Percentiles rank a stretch among this genome's conserved stretches.
phyloP scores from a whole-genome alignment of 2,329 filamentous ascomycete genomes.

The Verruconis gallopava region DNA sequence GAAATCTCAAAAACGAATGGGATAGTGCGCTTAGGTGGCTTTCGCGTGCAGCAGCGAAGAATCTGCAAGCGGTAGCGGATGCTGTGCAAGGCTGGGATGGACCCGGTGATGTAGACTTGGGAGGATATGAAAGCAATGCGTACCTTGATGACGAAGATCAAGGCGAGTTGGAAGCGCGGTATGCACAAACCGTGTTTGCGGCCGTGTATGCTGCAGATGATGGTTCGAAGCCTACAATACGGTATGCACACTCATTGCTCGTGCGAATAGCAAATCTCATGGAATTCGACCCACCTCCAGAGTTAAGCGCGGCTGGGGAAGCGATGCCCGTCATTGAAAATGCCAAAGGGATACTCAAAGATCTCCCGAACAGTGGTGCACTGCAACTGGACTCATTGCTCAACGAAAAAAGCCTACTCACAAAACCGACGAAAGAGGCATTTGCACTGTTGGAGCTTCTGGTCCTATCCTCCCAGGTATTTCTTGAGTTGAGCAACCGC shows the following conservation, averaged over 20 bases:
- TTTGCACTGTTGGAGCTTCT: constrained; percentile 50
- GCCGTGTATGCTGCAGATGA: constrained; percentile 55
- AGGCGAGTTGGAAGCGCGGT: constrained; percentile 47
- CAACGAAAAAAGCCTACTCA: constrained; percentile 49
- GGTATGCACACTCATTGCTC: constrained; percentile 47
- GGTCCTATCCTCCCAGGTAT: constrained; percentile 36
- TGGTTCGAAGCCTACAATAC: constrained; percentile 43
- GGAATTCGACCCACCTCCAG: constrained; percentile 44
- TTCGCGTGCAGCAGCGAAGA: constrained; percentile 41
- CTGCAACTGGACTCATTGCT: constrained; percentile 38
- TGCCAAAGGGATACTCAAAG: constrained; percentile 21
- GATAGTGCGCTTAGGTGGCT: constrained; percentile 59
- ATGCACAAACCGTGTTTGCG: constrained; percentile 55
- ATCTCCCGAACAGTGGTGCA: constrained; percentile 19
- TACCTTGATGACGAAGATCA: constrained; percentile 50
- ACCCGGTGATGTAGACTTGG: constrained; percentile 55
- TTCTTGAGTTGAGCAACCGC: constrained; percentile 28
- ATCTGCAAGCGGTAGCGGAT: constrained; percentile 49
- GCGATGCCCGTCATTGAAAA: constrained; percentile 30
- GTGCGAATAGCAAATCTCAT: constrained; percentile 47
- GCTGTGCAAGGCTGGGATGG: constrained; percentile 62
- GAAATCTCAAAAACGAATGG: constrained; percentile 41
- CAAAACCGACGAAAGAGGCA: constrained; percentile 42
- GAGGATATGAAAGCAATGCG: constrained; percentile 39
- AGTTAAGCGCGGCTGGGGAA: constrained; percentile 29